phyloP scores from a whole-genome alignment of 495 filamentous ascomycete genomes.

The Penicillium argentinense region DNA sequence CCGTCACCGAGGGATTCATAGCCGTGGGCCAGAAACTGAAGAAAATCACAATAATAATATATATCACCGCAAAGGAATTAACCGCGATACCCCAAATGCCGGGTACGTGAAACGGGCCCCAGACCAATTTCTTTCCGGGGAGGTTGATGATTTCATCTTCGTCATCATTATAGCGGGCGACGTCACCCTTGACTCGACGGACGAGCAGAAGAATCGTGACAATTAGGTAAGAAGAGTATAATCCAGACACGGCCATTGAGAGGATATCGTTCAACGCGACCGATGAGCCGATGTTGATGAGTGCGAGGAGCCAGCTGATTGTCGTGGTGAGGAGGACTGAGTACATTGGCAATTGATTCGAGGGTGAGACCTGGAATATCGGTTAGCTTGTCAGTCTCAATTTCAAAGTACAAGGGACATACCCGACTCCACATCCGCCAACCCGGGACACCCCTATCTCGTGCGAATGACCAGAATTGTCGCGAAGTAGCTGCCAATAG shows the following conservation, averaged over 20 bases:
- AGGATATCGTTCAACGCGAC: conserved; percentile 44
- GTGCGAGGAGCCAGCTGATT: conserved; percentile 33
- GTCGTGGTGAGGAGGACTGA: conserved; percentile 31
- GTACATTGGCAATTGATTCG: conserved; percentile 13
- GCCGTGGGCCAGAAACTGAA: conserved; percentile 46
- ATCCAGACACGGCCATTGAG: conserved; percentile 36
- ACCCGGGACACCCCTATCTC: conserved; percentile 57
- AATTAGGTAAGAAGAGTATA: conserved; percentile 42
- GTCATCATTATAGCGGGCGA: conserved; percentile 14
- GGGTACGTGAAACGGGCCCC: conserved; percentile 51
- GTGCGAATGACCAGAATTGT: conserved; percentile 57
- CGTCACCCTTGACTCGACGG: conserved; percentile 29
- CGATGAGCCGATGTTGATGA: conserved; percentile 44
- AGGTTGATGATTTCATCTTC: conserved; percentile 18
- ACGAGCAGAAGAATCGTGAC: conserved; percentile 37
- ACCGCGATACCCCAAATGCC: conserved; percentile 44
- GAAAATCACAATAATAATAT: conserved; percentile 37
- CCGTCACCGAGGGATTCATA: conserved; percentile 31
- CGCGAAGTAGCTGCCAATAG: conserved; percentile 51
- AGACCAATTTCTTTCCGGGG: conserved; percentile 31
- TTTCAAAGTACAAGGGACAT: background rate
- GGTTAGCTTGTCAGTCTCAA: too few species aligned
- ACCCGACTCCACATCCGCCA: conserved; percentile 45
- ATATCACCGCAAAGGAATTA: conserved; percentile 40
- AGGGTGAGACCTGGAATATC: conserved; percentile 10